Percentiles rank a stretch among this genome's conserved stretches.
phyloP scores from a whole-genome alignment of 2,329 filamentous ascomycete species.

The Exophiala bonariae region DNA sequence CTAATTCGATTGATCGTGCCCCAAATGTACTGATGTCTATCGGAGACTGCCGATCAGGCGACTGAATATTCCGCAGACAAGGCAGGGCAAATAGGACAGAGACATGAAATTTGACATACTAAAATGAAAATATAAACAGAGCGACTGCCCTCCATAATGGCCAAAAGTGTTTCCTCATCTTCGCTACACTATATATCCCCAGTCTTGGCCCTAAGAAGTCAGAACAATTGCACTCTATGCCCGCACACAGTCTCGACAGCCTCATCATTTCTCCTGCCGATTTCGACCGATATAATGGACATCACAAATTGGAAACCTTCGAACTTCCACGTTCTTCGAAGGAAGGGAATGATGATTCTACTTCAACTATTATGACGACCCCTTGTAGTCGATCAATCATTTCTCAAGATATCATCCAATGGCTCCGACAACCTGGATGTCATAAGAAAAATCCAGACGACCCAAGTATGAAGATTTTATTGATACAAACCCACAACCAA shows the following conservation, averaged over 20 bases:
- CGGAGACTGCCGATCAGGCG: too few relatives aligned
- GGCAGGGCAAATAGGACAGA: too few relatives aligned
- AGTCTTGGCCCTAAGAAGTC: too few relatives aligned
- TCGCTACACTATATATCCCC: too few relatives aligned
- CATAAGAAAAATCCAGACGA: conserved; percentile 1
- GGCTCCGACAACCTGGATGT: conserved; percentile 3
- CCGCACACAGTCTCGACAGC: conserved; percentile 15
- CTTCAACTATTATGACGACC: conserved; percentile 8
- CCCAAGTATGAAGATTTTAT: conserved; percentile 18
- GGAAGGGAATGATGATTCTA: conserved; percentile 1
- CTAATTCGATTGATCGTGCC: too few relatives aligned
- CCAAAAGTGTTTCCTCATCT: too few relatives aligned
- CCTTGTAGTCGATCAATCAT: background rate
- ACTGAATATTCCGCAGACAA: too few relatives aligned
- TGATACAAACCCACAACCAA: conserved; percentile 24
- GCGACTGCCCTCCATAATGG: too few relatives aligned
- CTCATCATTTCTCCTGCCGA: conserved; percentile 19
- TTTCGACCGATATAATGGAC: conserved; percentile 21
- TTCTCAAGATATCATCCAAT: conserved; percentile 10
- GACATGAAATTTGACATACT: too few relatives aligned
- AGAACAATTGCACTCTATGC: too few relatives aligned
- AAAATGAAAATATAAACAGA: too few relatives aligned
- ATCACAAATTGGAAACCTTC: conserved; percentile 15
- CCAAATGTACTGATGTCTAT: too few relatives aligned
- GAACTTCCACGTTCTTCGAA: conserved; percentile 9